These are phyloP conservation scores for Cladosporium sp. DNA, from an alignment of 2,329 filamentous ascomycete species.

Conservation along the genomic window DNA sequence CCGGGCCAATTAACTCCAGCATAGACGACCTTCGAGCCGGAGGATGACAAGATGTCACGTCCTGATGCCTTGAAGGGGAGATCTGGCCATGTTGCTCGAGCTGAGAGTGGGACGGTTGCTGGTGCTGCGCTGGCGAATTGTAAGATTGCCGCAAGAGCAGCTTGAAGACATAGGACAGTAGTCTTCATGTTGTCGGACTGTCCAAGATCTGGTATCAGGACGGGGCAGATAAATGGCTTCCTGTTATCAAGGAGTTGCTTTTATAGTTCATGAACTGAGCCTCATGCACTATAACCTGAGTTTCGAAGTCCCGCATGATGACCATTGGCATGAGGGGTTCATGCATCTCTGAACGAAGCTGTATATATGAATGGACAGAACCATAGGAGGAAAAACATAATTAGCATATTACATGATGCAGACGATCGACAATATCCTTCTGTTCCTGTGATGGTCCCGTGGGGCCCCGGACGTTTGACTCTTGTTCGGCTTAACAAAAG, in stretches of 20 bases:
- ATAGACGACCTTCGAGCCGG: constrained; percentile 41
- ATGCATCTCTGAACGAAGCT: neutral
- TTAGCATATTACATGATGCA: neutral
- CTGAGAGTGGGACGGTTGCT: neutral
- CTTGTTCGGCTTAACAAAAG: neutral
- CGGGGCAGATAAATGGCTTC: neutral
- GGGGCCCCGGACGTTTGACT: neutral
- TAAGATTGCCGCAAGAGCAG: neutral
- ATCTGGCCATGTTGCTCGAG: constrained; percentile 25
- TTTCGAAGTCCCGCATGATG: neutral
- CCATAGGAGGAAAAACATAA: constrained; percentile 2
- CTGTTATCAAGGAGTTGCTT: neutral
- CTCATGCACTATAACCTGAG: neutral
- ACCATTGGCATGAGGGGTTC: neutral
- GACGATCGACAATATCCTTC: neutral
- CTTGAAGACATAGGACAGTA: neutral
- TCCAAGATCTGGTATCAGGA: neutral
- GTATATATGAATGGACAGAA: neutral
- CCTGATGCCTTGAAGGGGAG: constrained; percentile 30
- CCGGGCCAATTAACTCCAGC: constrained; percentile 65
- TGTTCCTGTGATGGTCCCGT: neutral
- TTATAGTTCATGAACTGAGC: neutral
- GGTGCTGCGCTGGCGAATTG: constrained; percentile 7
- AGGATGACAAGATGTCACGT: constrained; percentile 37
- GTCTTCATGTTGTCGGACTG: neutral